Conservation (phyloP, 2,329 filamentous ascomycete genomes). For the Cercospora canescens region DNA sequence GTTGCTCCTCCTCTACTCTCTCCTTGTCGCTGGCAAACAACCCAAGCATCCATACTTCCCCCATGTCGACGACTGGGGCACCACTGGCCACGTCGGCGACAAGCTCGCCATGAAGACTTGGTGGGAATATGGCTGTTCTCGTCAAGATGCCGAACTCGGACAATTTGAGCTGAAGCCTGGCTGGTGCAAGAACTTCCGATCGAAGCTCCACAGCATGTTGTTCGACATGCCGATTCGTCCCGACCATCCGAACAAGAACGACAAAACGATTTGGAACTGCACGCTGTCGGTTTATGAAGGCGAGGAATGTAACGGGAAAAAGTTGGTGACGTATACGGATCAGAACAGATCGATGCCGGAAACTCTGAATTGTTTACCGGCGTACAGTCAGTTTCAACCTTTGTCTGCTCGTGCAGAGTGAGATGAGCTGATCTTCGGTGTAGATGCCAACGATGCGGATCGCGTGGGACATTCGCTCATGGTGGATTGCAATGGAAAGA, state of each 20-base stretch:
- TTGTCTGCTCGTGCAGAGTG: neutral
- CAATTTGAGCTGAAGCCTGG: neutral
- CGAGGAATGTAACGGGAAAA: neutral
- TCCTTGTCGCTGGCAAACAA: neutral
- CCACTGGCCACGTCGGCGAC: neutral
- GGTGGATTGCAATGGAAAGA: neutral
- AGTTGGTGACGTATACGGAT: neutral
- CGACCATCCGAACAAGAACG: neutral
- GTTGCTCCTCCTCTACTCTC: neutral
- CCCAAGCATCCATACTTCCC: neutral
- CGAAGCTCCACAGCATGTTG: neutral
- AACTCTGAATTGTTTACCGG: neutral
- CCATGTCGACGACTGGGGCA: neutral
- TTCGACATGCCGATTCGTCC: constrained; percentile 1
- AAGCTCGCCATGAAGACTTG: neutral
- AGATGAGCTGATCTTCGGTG: neutral
- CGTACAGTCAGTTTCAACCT: neutral
- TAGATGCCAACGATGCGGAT: neutral
- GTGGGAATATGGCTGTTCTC: constrained; percentile 2
- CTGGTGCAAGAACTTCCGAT: neutral
- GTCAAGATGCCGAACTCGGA: neutral
- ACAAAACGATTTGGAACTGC: constrained; percentile 2
- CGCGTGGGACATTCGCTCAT: neutral
- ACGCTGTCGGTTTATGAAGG: neutral
- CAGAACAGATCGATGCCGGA: neutral